Percentiles rank a stretch among this genome's conserved stretches.
These are phyloP conservation scores for Globisporangium orthogonon DNA, from an alignment of 352 stramenopile genomes.

Conservation along the genomic window DNA sequence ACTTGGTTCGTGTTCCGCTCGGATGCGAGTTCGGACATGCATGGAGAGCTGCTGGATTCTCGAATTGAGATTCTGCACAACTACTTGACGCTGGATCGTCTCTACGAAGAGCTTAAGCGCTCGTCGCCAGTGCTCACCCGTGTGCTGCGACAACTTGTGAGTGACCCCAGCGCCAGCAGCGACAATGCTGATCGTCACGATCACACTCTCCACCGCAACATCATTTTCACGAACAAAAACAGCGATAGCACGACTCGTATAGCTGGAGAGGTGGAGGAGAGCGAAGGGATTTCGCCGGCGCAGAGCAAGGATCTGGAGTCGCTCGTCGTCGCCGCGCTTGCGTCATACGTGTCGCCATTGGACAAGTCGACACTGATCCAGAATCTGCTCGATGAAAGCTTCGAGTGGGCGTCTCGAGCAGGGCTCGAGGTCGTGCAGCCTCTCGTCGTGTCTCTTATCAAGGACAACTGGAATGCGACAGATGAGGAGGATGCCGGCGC, in stretches of 20 bases:
- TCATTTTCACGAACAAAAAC: conserved; percentile 36
- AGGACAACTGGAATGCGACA: conserved; percentile 6
- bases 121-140: conserved; percentile 9
- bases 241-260: background rate
- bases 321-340: conserved; percentile 13
- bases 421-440: conserved; percentile 14
- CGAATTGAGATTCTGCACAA: conserved; percentile 22
- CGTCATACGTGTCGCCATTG: conserved; percentile 7
- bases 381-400: conserved; percentile 8
- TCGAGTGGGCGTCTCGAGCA: conserved; percentile 11
- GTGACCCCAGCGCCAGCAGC: conserved; percentile 10
- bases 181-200: background rate
- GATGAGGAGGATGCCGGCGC: background rate
- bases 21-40: conserved; percentile 12
- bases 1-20: conserved; percentile 72
- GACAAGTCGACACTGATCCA: conserved; percentile 9
- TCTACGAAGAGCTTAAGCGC: conserved; percentile 35
- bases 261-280: background rate
- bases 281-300: conserved; percentile 4
- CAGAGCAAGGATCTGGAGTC: conserved; percentile 14
- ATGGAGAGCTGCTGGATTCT: conserved; percentile 24
- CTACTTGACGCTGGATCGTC: conserved; percentile 40
- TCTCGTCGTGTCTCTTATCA: conserved; percentile 14
- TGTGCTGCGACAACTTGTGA: conserved; percentile 8
- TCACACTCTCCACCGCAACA: conserved; percentile 19